phyloP scores from a whole-genome alignment of 805 yeast species.

The Hanseniaspora clermontiae region DNA sequence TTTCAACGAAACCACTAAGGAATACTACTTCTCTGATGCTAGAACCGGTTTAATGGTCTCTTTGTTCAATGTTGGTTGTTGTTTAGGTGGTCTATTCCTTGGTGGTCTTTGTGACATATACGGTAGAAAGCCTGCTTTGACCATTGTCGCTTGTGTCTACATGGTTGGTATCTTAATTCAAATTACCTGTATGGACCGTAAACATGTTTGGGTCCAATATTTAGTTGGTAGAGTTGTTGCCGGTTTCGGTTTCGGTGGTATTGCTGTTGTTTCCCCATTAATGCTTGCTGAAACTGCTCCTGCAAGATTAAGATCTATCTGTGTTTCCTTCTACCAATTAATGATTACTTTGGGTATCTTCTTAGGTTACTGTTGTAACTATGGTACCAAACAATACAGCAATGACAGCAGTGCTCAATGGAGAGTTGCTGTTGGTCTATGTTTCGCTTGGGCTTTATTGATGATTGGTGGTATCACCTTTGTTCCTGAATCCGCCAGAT shows the following conservation, averaged over 20 bases:
- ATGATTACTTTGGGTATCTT: constrained; percentile 54
- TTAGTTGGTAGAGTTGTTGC: constrained; percentile 56
- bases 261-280: constrained; percentile 61
- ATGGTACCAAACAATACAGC: constrained; percentile 40
- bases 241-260: constrained; percentile 64
- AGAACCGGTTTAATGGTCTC: constrained; percentile 43
- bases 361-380: constrained; percentile 55
- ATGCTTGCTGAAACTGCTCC: constrained; percentile 52
- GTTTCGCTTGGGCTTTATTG: constrained; percentile 31
- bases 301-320: constrained; percentile 47
- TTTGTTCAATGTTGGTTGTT: constrained; percentile 57
- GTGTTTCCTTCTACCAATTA: constrained; percentile 50
- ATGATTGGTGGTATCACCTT: constrained; percentile 36
- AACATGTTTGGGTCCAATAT: constrained; percentile 45
- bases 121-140: constrained; percentile 50
- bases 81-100: constrained; percentile 50
- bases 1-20: constrained; percentile 24
- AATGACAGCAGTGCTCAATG: constrained; percentile 37
- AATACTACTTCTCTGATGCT: constrained; percentile 34
- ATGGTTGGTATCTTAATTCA: constrained; percentile 51
- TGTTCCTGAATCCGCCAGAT: constrained; percentile 64
- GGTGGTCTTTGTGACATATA: constrained; percentile 44
- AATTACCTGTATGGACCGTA: constrained; percentile 35
- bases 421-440: constrained; percentile 52
- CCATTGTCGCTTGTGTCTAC: constrained; percentile 42